These are phyloP conservation scores for Trichophyton equinum DNA, from an alignment of 2,329 filamentous ascomycete genomes.

Conservation along the genomic window DNA sequence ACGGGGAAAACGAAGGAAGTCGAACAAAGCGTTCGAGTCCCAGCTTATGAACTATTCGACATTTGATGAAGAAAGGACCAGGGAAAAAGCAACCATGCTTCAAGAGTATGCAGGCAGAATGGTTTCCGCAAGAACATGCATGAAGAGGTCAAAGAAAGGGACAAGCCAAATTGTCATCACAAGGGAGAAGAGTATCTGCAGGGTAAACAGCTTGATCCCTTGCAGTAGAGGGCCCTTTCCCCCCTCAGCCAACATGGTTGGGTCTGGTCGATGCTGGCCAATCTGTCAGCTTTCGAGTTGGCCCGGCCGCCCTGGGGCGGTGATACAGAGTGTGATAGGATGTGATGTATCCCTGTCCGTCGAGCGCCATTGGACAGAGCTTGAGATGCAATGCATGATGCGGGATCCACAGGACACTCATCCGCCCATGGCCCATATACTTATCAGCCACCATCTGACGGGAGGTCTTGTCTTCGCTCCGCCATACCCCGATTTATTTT, in stretches of 20 bases:
- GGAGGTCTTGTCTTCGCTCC: not conserved
- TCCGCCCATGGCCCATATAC: not conserved
- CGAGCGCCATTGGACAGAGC: slow-evolving; percentile 2
- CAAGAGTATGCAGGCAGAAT: not conserved
- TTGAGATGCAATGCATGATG: not conserved
- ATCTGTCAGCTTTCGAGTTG: not conserved
- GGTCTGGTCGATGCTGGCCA: not conserved
- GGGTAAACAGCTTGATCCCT: not conserved
- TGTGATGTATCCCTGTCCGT: not conserved
- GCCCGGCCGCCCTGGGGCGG: not conserved
- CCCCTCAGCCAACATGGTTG: not conserved
- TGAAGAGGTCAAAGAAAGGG: not conserved
- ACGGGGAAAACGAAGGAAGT: not conserved
- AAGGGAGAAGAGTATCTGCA: not conserved
- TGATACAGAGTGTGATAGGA: slow-evolving; percentile 4
- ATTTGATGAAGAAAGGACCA: not conserved
- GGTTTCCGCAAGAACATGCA: slow-evolving; percentile 1
- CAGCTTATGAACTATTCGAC: not conserved
- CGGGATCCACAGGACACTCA: not conserved
- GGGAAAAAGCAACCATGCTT: not conserved
- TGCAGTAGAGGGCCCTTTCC: not conserved
- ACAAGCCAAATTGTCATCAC: not conserved
- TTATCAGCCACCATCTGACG: not conserved
- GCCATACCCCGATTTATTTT: not conserved
- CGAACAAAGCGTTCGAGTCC: not conserved